Conservation (phyloP, 2,329 filamentous ascomycete species). For the Samsoniella hepiali region DNA sequence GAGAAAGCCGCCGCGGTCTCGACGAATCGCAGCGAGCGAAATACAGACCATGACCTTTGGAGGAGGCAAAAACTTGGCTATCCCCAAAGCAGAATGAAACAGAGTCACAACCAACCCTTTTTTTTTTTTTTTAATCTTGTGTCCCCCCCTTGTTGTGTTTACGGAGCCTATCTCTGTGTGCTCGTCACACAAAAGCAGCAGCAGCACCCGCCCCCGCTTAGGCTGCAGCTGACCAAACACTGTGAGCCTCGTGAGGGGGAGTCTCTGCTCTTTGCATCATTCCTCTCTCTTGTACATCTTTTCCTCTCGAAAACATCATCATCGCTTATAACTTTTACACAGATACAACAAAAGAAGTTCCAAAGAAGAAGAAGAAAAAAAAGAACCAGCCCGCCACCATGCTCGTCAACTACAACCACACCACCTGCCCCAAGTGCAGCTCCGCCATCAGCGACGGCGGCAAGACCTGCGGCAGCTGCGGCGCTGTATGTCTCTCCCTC, state of each 20-base stretch:
- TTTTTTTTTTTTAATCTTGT: neutral
- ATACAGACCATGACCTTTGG: neutral
- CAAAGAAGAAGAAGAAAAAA: neutral
- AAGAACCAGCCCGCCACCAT: slow-evolving; percentile 22
- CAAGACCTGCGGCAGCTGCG: slow-evolving; percentile 57
- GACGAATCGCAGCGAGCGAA: slow-evolving; percentile 8
- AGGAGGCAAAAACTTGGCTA: neutral
- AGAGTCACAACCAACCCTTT: too few relatives aligned
- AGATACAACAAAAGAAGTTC: neutral
- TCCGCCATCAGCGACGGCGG: slow-evolving; percentile 39
- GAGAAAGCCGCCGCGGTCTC: neutral
- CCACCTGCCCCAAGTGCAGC: slow-evolving; percentile 56
- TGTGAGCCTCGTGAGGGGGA: neutral
- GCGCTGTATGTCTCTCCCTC: slow-evolving; percentile 50
- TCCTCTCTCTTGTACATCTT: neutral
- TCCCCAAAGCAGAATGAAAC: neutral
- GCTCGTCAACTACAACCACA: slow-evolving; percentile 37
- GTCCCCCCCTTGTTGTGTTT: neutral
- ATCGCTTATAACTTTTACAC: neutral
- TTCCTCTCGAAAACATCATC: too few relatives aligned
- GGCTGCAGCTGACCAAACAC: slow-evolving; percentile 9
- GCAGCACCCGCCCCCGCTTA: neutral
- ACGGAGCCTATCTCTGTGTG: too few relatives aligned
- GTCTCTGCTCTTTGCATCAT: too few relatives aligned
- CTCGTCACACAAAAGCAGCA: too few relatives aligned